Percentiles rank a stretch among this genome's conserved stretches.
Evolutionary conservation across 2,329 filamentous ascomycete genomes (phyloP).

Genomic region (Aspergillus viridinutans): DNA sequence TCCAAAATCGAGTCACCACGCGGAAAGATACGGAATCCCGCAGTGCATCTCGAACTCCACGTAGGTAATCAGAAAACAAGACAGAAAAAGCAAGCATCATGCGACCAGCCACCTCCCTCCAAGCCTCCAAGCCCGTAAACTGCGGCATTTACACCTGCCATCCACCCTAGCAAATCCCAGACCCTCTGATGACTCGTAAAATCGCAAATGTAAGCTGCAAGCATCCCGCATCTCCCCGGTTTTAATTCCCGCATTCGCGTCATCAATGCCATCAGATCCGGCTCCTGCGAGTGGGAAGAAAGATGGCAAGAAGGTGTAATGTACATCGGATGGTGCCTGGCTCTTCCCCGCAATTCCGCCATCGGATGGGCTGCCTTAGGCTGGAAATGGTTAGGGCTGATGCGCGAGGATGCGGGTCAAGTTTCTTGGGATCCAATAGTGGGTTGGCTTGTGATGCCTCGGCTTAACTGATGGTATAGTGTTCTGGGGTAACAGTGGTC

Average conservation of each 20-base stretch:
- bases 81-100: not conserved
- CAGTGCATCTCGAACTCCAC: not conserved
- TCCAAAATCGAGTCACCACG: not conserved
- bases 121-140: no score
- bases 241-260: not conserved
- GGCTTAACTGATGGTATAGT: not conserved
- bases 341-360: not conserved
- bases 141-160: not conserved
- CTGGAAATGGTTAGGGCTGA: not conserved
- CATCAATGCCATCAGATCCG: not conserved
- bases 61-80: no score
- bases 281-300: not conserved
- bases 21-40: not conserved
- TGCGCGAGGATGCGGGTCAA: not conserved
- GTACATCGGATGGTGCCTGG: not conserved
- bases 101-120: not conserved
- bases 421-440: not conserved
- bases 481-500: not conserved
- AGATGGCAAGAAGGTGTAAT: not conserved
- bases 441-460: constrained; percentile 10
- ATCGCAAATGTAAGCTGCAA: not conserved
- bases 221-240: not conserved
- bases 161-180: not conserved
- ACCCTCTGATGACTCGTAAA: not conserved
- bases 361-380: not conserved